Base-by-base conservation (phyloP, 441 rosid genomes). In the Mallotus japonicus region DNA sequence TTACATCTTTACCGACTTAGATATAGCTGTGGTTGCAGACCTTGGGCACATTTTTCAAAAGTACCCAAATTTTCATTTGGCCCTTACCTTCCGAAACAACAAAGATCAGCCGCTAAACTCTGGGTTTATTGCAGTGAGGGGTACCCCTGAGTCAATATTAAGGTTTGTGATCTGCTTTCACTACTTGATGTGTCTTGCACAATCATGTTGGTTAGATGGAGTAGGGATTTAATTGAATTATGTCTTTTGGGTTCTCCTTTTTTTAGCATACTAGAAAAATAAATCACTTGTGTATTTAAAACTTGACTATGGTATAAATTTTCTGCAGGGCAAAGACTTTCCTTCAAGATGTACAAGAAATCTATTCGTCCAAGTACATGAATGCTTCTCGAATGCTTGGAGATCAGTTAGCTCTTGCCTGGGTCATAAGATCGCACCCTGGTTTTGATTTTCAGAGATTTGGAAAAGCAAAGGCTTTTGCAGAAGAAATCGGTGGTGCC, bases 341-440 rank as follows among this genome's bases (percentile, higher is more conserved):
- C 74, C 93, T 95, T 47, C 69, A 83, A 67, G 78, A 81, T 77
- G 95, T 95, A n/a, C 77, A 87, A 17, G 74, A 87, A 76, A 87
- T 86, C n/a, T 93, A 91, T 85, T 83, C 79, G 77, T 87, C 90
- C 62, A 89, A 79, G 77, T 95, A 85, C 63, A 86, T 81, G 86
- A 87, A 81, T 20, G 96, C 99, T 71, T 92, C 98, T 34, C 85
- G 91, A 28, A 91, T 95, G 99, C 96, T 91, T 65, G 99, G 99
- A 68, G 97, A 95, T 76, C 99, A 89, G 79, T 73, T 95, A 75
- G 98, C 99, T 79, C 87, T 95, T 53, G 87, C 88, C 67, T 84
- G 89, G 91, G 90, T 86, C 50, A 78, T 90, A 54, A 89, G 84
- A 72, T 91, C 95, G 6, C 81, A 81, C 15, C 79, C 92, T 73